These are phyloP conservation scores for Syzygium oleosum DNA, from an alignment of 345 rosid genomes.

Conservation along the genomic window DNA sequence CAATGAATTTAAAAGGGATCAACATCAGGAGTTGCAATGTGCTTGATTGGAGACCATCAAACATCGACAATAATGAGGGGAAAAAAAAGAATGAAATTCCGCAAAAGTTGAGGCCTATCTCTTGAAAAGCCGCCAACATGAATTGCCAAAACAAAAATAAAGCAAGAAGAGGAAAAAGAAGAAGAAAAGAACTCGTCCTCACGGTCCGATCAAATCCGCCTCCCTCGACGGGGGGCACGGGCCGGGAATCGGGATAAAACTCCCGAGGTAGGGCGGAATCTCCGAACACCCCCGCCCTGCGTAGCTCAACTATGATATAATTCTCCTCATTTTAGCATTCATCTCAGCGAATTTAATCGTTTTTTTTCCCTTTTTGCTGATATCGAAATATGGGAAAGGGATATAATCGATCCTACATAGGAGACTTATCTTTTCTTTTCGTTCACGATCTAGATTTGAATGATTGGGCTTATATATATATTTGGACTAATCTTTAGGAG, in stretches of 20 bases:
- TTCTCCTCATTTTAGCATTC: neutral
- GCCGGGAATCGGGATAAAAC: neutral
- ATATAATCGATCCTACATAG: neutral
- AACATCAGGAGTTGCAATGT: neutral
- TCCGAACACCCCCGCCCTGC: neutral
- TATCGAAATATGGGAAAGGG: too few species aligned
- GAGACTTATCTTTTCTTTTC: neutral
- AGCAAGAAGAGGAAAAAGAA: neutral
- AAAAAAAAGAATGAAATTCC: neutral
- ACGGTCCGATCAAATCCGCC: neutral
- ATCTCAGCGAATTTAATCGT: too few species aligned
- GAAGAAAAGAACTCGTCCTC: neutral
- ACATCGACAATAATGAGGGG: neutral
- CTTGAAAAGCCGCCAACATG: neutral
- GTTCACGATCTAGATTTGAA: neutral
- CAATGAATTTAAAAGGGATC: neutral
- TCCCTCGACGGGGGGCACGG: neutral
- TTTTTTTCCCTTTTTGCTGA: neutral
- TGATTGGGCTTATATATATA: neutral
- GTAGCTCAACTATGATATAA: neutral
- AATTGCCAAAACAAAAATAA: neutral
- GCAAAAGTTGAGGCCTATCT: neutral
- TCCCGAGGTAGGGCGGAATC: neutral
- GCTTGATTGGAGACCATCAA: neutral
- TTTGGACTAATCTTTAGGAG: neutral